phyloP scores from a whole-genome alignment of 129 eudicot genomes.

The Flaveria linearis region DNA sequence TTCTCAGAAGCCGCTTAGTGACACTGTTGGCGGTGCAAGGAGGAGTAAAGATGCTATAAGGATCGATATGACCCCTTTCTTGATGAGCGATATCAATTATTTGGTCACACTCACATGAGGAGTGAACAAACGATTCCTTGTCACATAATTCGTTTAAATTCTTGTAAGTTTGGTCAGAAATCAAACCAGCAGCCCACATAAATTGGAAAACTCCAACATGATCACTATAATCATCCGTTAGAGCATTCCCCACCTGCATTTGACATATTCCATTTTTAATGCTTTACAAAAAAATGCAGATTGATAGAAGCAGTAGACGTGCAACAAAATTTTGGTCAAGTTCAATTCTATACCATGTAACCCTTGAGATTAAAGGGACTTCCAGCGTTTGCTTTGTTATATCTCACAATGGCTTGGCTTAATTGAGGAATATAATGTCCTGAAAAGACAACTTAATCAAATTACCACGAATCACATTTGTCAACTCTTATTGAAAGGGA shows the following conservation, averaged over 20 bases:
- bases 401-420: conserved; percentile 77
- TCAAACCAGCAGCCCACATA: conserved; percentile 86
- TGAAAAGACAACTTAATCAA: conserved; percentile 28
- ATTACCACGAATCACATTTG: conserved; percentile 17
- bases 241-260: conserved; percentile 89
- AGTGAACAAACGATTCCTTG: conserved; percentile 51
- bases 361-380: conserved; percentile 71
- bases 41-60: conserved; percentile 91
- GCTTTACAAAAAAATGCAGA: neutral
- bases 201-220: conserved; percentile 81
- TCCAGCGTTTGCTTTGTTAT: conserved; percentile 44
- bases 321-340: conserved; percentile 12
- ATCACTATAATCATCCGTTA: conserved; percentile 77
- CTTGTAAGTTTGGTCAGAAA: conserved; percentile 88
- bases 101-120: conserved; percentile 52
- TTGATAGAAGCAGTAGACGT: neutral
- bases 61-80: conserved; percentile 85
- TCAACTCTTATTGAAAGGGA: neutral
- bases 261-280: neutral
- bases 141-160: conserved; percentile 60
- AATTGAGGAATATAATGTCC: conserved; percentile 97
- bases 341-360: conserved; percentile 65
- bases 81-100: conserved; percentile 49
- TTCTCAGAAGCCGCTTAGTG: conserved; percentile 42
- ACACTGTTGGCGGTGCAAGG: conserved; percentile 67